Evolutionary conservation across 495 filamentous ascomycete genomes (phyloP), one percentile per base, ranked within the genome.

Genomic region (Eremomyces bilateralis): DNA sequence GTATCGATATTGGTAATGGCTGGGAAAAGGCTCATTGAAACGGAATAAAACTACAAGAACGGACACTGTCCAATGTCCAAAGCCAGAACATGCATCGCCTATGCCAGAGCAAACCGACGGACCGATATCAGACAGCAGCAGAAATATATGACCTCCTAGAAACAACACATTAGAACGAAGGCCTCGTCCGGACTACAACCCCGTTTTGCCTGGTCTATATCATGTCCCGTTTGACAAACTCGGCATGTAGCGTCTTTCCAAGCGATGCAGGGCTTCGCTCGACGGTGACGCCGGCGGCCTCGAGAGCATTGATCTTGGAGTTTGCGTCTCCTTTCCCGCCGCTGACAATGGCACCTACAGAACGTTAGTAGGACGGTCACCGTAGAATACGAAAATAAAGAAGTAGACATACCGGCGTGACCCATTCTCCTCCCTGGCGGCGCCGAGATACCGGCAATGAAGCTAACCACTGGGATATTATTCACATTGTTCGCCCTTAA

Each of bases 401-500:
- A 13, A 20, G 3, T 28, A 12, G 4, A 51, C 53, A 38, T 53
- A 61, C 76, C 88, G 45, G 88, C 88, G 64, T 99, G 88, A 43
- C 88, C 88, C 88, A 95, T 99, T 51, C 88, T 74, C 50, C 88
- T 69, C 52, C 88, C 88, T 25, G 88, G 84, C 37, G 88, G 88
- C 39, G 88, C 88, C 38, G 78, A 84, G 59, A 99, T 94, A 60
- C 88, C 88, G 43, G 88, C 88, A 51, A 99, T 99, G 62, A 99
- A 99, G 54, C 74, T 77, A 37, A 99, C 88, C 36, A 90, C 80
- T 39, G 88, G 88, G 67, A 93, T 99, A 62, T 90, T 81, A 54
- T 66, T 59, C 35, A 71, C 78, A 66, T 95, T 95, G 60, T 92
- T 67, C 48, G 65, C 64, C 65, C 76, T 83, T 53, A 95, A 64